Conservation (phyloP, 2,329 filamentous ascomycete genomes). For the Cadophora sp. region DNA sequence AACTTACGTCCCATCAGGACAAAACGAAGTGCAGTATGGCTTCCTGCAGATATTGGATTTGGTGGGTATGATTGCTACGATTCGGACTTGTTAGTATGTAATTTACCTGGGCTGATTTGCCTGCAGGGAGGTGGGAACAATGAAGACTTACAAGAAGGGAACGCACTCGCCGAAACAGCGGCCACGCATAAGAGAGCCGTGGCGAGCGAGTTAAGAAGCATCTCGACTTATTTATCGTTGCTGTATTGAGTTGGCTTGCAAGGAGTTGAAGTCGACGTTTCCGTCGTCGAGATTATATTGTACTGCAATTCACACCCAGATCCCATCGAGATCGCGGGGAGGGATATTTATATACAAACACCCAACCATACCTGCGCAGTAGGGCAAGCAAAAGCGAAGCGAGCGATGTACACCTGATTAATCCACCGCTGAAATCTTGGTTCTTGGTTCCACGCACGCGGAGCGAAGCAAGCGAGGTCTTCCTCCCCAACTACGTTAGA, state of each 20-base stretch:
- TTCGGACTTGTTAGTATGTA: too few relatives aligned
- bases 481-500: too few relatives aligned
- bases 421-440: background rate
- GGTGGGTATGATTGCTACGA: background rate
- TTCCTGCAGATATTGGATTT: constrained; percentile 12
- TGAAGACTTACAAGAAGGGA: constrained; percentile 6
- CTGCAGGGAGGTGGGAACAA: too few relatives aligned
- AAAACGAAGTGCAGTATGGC: constrained; percentile 1
- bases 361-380: too few relatives aligned
- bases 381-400: background rate
- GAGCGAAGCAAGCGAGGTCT: background rate
- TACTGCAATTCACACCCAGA: too few relatives aligned
- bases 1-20: constrained; percentile 14
- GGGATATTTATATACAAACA: too few relatives aligned
- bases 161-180: constrained; percentile 3
- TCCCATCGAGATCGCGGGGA: too few relatives aligned
- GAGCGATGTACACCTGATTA: constrained; percentile 8
- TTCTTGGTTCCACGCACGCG: background rate
- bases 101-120: background rate
- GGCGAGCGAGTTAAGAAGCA: background rate
- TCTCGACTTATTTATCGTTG: background rate
- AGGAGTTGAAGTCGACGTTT: background rate
- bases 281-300: background rate
- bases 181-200: background rate
- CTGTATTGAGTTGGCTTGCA: background rate